phyloP scores from a whole-genome alignment of 108 stramenopile genomes.

The Fragilaria radians region DNA sequence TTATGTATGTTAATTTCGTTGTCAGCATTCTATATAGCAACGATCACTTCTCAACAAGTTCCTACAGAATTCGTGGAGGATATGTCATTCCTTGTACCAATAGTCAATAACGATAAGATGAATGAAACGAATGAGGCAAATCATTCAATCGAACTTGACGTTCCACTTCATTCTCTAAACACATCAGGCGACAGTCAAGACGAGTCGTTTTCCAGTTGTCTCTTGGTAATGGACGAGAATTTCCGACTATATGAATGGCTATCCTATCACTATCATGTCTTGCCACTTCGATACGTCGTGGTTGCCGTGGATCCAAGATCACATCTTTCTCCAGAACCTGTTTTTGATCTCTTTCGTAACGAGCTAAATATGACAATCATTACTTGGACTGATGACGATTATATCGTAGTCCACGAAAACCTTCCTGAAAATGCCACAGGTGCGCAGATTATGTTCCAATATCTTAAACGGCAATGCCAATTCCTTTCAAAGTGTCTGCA shows the following conservation, averaged over 20 bases:
- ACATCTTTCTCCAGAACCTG: conserved; percentile 9
- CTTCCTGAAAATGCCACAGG: background rate
- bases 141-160: too few relatives aligned
- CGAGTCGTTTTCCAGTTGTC: conserved; percentile 19
- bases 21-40: too few relatives aligned
- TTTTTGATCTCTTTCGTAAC: conserved; percentile 10
- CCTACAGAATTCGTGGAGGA: too few relatives aligned
- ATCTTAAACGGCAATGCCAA: background rate
- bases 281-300: conserved; percentile 27
- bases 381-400: conserved; percentile 13
- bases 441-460: background rate
- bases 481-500: background rate
- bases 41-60: too few relatives aligned
- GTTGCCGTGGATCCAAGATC: conserved; percentile 5
- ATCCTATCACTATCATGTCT: conserved; percentile 40
- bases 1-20: too few relatives aligned
- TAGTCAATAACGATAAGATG: too few relatives aligned
- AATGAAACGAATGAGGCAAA: too few relatives aligned
- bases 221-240: conserved; percentile 32
- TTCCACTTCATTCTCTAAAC: too few relatives aligned
- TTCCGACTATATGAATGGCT: conserved; percentile 38
- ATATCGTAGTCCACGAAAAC: background rate
- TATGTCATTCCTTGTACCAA: too few relatives aligned
- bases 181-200: too few relatives aligned
- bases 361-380: conserved; percentile 20